Base-by-base conservation (phyloP, 495 filamentous ascomycete species). In the Articulospora tetracladia region DNA sequence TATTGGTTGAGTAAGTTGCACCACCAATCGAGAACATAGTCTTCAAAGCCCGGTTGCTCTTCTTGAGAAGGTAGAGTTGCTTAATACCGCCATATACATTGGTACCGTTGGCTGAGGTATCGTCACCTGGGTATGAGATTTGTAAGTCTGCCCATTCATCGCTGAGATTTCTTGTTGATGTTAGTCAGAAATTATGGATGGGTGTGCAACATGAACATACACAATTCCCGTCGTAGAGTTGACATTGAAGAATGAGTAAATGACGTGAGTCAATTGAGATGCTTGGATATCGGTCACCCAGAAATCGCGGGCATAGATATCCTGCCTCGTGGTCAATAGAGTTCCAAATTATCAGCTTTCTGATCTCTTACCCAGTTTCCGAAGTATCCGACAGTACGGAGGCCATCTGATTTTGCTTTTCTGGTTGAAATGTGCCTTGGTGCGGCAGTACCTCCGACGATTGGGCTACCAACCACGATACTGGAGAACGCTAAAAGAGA, bases 11-110 rank as follows among this genome's bases (percentile, higher is more conserved):
- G 72, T 97, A 97, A 0, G 91, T 96, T 91, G 91, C 96, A 26
- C 93, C 93, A 62, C 93, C 93, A 65, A 98, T 93, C 49, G 89
- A 93, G 11, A 97, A 82, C 11, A 97, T 78, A 3, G 94, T 82
- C 73, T 98, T 97, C 49, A 98, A 76, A 69, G 94, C 85, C 58
- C 93, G 85, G 73, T 97, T 86, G 57, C 81, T 76, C 70, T 90
- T 89, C 80, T 98, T 98, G 39, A 93, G 83, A 26, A 98, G 79
- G 74, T 87, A 91, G 17, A 98, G 83, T 75, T 97, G 93, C 79
- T 97, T 98, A 36, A 92, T 74, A 70, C 89, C 94, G 54, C 91
- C 91, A 74, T 93, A 94, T 55, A 93, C 77, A 72, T 95, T 93
- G 54, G 78, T 88, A 20, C 86, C 83, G 17, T 65, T 63, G 59